These are phyloP conservation scores for Microcyclospora pomicola DNA, from an alignment of 2,329 filamentous ascomycete genomes.

Conservation along the genomic window DNA sequence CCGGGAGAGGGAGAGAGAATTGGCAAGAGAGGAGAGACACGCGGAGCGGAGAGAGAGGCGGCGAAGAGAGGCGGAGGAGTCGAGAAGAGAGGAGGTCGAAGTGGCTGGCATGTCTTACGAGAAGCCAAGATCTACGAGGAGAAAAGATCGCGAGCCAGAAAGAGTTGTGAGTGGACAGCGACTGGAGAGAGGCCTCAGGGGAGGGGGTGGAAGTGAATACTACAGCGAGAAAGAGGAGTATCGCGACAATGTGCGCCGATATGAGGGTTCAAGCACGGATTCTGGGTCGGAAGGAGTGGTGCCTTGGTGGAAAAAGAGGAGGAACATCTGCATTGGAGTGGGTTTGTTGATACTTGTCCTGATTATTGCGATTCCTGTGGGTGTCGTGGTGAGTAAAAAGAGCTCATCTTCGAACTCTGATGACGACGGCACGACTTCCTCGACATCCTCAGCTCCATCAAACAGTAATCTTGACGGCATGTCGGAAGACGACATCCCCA, in stretches of 20 bases:
- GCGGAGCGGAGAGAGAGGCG: slow-evolving; percentile 27
- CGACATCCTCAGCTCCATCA: slow-evolving; percentile 20
- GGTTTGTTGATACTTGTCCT: slow-evolving; percentile 28
- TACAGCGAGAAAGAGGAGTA: slow-evolving; percentile 27
- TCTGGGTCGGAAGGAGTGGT: slow-evolving; percentile 27
- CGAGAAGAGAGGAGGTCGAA: slow-evolving; percentile 14
- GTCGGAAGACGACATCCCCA: slow-evolving; percentile 31
- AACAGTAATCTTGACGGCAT: slow-evolving; percentile 34
- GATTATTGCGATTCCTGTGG: slow-evolving; percentile 34
- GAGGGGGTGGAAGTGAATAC: slow-evolving; percentile 10
- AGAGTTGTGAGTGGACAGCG: slow-evolving; percentile 34
- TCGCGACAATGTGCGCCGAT: slow-evolving; percentile 27
- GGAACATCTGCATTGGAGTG: slow-evolving; percentile 33
- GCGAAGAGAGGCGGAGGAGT: slow-evolving; percentile 28
- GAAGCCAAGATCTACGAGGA: slow-evolving; percentile 13
- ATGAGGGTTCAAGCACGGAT: slow-evolving; percentile 26
- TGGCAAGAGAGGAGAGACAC: slow-evolving; percentile 13
- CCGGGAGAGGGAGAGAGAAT: slow-evolving; percentile 21
- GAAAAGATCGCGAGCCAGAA: slow-evolving; percentile 16
- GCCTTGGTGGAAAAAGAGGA: slow-evolving; percentile 37
- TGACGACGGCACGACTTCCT: slow-evolving; percentile 9
- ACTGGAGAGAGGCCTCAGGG: slow-evolving; percentile 27
- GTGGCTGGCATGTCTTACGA: slow-evolving; percentile 15
- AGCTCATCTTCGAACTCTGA: slow-evolving; percentile 12
- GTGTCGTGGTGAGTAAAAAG: slow-evolving; percentile 32